Conservation (phyloP, 23 red algal species). For the Gracilaria gracilis region DNA sequence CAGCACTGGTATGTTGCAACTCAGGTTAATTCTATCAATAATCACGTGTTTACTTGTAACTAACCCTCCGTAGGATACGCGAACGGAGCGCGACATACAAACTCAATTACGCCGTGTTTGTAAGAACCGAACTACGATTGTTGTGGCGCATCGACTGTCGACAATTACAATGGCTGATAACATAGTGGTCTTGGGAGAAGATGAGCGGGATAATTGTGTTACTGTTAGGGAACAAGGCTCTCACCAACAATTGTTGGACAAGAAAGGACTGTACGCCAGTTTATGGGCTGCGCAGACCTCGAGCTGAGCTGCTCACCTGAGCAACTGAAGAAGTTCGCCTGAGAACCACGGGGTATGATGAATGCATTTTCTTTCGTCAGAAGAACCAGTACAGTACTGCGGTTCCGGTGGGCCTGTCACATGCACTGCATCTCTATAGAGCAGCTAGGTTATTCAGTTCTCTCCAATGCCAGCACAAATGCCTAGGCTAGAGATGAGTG, state of each 20-base stretch:
- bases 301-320: background rate
- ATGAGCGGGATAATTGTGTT: background rate
- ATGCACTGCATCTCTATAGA: too few species aligned
- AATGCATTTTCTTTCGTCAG: too few species aligned
- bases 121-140: slow-evolving; percentile 47
- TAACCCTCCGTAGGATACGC: slow-evolving; percentile 15
- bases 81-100: slow-evolving; percentile 78
- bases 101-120: slow-evolving; percentile 22
- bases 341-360: background rate
- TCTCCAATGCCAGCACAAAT: too few species aligned
- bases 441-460: too few species aligned
- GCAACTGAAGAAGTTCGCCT: background rate
- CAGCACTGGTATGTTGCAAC: slow-evolving; percentile 50
- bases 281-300: slow-evolving; percentile 1
- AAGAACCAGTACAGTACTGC: too few species aligned
- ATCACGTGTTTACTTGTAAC: background rate
- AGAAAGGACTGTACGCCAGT: slow-evolving; percentile 45
- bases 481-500: too few species aligned
- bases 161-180: slow-evolving; percentile 59
- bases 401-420: too few species aligned
- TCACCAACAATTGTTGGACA: slow-evolving; percentile 53
- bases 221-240: slow-evolving; percentile 57
- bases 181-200: slow-evolving; percentile 69
- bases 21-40: background rate
- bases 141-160: slow-evolving; percentile 78